A percentile compares a stretch with the other conserved stretches of the same genome.
phyloP scores from a whole-genome alignment of 2,329 filamentous ascomycete species.

The Blastomyces silverae region DNA sequence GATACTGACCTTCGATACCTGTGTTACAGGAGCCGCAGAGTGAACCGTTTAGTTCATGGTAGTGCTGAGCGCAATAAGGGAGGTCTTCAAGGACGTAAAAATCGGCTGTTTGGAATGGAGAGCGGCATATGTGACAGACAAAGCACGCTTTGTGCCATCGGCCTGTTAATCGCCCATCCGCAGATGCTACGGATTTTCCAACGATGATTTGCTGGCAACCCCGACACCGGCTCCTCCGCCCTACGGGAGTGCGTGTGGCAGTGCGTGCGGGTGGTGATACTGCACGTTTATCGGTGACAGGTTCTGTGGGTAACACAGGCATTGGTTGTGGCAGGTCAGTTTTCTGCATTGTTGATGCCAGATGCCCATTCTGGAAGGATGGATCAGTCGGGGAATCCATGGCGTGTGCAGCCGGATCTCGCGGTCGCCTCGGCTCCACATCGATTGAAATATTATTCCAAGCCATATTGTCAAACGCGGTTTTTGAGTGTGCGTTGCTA shows the following conservation, averaged over 20 bases:
- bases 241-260: constrained; percentile 13
- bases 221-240: constrained; percentile 58
- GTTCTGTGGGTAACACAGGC: not conserved
- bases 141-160: constrained; percentile 95
- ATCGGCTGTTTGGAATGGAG: constrained; percentile 75
- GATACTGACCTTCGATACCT: constrained; percentile 89
- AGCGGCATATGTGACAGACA: constrained; percentile 74
- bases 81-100: constrained; percentile 87
- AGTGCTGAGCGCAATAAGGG: constrained; percentile 87
- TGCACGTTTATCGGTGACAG: not conserved
- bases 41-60: constrained; percentile 84
- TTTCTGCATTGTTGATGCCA: constrained; percentile 24
- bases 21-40: constrained; percentile 70
- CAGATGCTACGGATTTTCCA: constrained; percentile 89
- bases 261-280: constrained; percentile 15
- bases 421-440: constrained; percentile 4
- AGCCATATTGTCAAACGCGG: constrained; percentile 22
- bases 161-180: constrained; percentile 83
- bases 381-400: constrained; percentile 47
- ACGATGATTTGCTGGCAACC: constrained; percentile 71
- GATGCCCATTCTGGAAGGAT: constrained; percentile 37
- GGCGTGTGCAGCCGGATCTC: constrained; percentile 19
- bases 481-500: constrained; percentile 29
- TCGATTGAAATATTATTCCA: constrained; percentile 6
- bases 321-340: not conserved